Evolutionary conservation across 129 eudicot species (phyloP).

Genomic region (Sambucus nigra): DNA sequence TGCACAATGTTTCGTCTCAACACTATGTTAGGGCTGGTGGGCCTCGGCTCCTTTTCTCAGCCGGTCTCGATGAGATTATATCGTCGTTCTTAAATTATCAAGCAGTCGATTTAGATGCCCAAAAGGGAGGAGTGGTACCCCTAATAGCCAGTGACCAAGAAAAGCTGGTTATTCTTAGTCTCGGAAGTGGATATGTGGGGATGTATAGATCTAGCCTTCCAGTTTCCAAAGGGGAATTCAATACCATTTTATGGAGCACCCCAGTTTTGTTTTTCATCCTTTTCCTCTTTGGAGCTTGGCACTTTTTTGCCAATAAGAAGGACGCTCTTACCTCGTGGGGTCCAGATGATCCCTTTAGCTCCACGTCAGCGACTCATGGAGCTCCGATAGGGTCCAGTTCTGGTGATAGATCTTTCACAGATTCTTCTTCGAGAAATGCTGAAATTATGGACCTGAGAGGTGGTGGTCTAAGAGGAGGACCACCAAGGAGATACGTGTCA

Average conservation of each 20-base stretch:
- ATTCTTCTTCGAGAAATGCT: constrained; percentile 43
- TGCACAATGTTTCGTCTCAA: constrained; percentile 72
- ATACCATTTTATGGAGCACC: constrained; percentile 72
- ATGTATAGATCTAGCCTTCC: constrained; percentile 90
- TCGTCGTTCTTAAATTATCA: constrained; percentile 59
- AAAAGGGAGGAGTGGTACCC: constrained; percentile 33
- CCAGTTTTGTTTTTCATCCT: constrained; percentile 77
- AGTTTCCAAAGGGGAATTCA: constrained; percentile 52
- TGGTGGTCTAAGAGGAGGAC: constrained; percentile 55
- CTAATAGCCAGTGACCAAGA: constrained; percentile 73
- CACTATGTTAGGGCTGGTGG: constrained; percentile 63
- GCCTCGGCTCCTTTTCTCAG: constrained; percentile 68
- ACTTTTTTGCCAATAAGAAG: constrained; percentile 87
- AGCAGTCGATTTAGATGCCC: constrained; percentile 21
- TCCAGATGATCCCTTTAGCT: constrained; percentile 77
- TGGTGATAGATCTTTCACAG: constrained; percentile 51
- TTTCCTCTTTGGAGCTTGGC: constrained; percentile 89
- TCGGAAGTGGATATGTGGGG: constrained; percentile 77
- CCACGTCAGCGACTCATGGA: constrained; percentile 32
- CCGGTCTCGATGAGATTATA: constrained; percentile 65
- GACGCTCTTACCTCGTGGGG: constrained; percentile 93
- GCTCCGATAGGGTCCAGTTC: constrained; percentile 48
- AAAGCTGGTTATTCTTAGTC: constrained; percentile 58
- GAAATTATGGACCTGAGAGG: constrained; percentile 64
- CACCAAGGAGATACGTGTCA: constrained; percentile 68